These are phyloP conservation scores for Geranium rotundifolium DNA, from an alignment of 345 rosid species.

Conservation along the genomic window DNA sequence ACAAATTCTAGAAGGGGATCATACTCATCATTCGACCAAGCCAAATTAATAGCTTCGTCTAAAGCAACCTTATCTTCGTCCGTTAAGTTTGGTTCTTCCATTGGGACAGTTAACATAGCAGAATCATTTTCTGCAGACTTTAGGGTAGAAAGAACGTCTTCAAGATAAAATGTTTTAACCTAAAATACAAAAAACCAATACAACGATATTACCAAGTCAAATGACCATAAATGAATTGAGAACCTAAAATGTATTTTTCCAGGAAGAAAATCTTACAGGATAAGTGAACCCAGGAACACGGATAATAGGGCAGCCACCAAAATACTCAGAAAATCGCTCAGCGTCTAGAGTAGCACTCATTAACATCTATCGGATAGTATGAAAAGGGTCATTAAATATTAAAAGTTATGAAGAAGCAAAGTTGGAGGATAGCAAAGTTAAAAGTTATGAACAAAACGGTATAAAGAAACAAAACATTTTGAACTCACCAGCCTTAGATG, in stretches of 20 bases:
- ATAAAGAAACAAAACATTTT: neutral
- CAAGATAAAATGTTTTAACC: conserved; percentile 68
- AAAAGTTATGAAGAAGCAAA: conserved; percentile 2
- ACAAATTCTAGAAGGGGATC: conserved; percentile 66
- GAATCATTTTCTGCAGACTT: conserved; percentile 42
- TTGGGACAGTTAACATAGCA: conserved; percentile 18
- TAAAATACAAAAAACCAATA: conserved; percentile 18
- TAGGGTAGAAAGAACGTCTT: conserved; percentile 71
- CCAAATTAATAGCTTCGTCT: conserved; percentile 74
- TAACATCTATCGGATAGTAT: conserved; percentile 39
- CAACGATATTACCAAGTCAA: conserved; percentile 12
- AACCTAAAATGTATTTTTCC: neutral
- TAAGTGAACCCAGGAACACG: conserved; percentile 84
- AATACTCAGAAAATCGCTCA: conserved; percentile 78
- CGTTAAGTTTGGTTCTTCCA: conserved; percentile 30
- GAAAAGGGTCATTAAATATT: conserved; percentile 2
- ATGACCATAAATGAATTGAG: conserved; percentile 1
- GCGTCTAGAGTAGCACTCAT: conserved; percentile 98
- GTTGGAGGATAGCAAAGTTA: neutral
- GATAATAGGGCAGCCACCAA: conserved; percentile 90
- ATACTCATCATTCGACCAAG: conserved; percentile 76
- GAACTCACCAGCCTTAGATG: conserved; percentile 85
- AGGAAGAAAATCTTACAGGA: conserved; percentile 45
- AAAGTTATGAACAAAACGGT: too few species aligned
- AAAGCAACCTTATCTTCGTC: conserved; percentile 58